These are phyloP conservation scores for Botryobasidium botryosum DNA, from an alignment of 768 basidiomycete genomes.

Conservation along the genomic window DNA sequence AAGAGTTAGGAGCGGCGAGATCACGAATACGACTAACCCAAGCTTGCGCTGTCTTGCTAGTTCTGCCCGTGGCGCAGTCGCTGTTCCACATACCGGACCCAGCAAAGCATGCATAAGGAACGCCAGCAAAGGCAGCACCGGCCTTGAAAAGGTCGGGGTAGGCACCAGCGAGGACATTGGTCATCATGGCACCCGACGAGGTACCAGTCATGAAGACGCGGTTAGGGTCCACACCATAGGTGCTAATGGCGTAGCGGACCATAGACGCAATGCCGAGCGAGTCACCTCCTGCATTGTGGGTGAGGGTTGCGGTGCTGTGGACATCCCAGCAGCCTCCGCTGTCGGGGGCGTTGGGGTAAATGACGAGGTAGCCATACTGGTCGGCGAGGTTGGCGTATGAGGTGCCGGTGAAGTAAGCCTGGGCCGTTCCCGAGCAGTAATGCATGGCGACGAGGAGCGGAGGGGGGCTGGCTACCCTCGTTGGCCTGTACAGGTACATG, in stretches of 20 bases:
- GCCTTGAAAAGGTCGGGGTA: constrained; percentile 32
- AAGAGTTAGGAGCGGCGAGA: not conserved
- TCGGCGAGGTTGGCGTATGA: constrained; percentile 35
- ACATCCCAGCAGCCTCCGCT: constrained; percentile 38
- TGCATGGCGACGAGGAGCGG: constrained; percentile 31
- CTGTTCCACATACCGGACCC: constrained; percentile 32
- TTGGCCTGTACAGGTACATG: too few species aligned
- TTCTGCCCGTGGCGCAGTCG: constrained; percentile 28
- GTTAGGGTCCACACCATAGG: constrained; percentile 1
- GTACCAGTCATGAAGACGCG: constrained; percentile 36
- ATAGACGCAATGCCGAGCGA: constrained; percentile 7
- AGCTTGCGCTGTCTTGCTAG: constrained; percentile 29
- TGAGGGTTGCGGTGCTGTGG: constrained; percentile 31
- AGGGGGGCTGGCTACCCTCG: too few species aligned
- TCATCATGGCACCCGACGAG: constrained; percentile 44
- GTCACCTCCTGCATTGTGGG: constrained; percentile 39
- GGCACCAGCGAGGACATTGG: constrained; percentile 21
- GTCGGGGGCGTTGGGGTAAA: constrained; percentile 24
- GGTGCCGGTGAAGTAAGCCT: constrained; percentile 33
- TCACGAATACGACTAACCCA: constrained; percentile 19
- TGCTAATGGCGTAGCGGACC: constrained; percentile 3
- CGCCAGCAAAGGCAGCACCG: constrained; percentile 33
- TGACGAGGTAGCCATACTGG: constrained; percentile 31
- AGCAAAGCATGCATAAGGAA: constrained; percentile 38
- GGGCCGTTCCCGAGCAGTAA: constrained; percentile 35